Evolutionary conservation across 495 filamentous ascomycete genomes (phyloP).

Genomic region (Penicillium ucsense): DNA sequence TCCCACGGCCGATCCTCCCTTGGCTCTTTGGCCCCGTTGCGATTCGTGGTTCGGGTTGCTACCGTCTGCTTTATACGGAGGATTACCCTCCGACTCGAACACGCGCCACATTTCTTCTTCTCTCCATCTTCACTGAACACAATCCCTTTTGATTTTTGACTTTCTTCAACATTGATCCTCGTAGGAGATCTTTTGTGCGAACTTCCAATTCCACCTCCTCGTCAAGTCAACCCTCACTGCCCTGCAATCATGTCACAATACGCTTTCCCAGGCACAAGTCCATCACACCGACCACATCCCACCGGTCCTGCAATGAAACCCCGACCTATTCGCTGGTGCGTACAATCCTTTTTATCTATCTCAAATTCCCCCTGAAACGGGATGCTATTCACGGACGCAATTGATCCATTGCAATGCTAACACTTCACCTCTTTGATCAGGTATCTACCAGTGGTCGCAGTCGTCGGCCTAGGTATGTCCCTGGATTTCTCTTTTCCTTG

Average conservation of each 20-base stretch:
- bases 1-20: too few species aligned
- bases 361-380: too few species aligned
- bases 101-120: constrained; percentile 6
- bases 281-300: constrained; percentile 7
- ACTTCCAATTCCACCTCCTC: background rate
- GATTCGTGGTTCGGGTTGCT: too few species aligned
- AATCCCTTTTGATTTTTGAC: background rate
- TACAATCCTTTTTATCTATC: background rate
- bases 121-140: background rate
- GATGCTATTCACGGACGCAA: too few species aligned
- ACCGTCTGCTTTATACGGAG: constrained; percentile 2
- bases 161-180: too few species aligned
- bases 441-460: constrained; percentile 25
- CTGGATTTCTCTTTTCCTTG: too few species aligned
- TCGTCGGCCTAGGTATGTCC: constrained; percentile 21
- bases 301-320: constrained; percentile 10
- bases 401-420: too few species aligned
- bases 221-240: background rate
- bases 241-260: constrained; percentile 12
- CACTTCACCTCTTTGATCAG: constrained; percentile 2
- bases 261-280: constrained; percentile 14
- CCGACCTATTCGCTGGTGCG: constrained; percentile 12
- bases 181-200: background rate
- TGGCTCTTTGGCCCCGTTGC: too few species aligned
- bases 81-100: constrained; percentile 3